Percentiles rank a stretch among this genome's conserved stretches.
phyloP scores from a whole-genome alignment of 2,329 filamentous ascomycete genomes.

The Daldinia sp. region DNA sequence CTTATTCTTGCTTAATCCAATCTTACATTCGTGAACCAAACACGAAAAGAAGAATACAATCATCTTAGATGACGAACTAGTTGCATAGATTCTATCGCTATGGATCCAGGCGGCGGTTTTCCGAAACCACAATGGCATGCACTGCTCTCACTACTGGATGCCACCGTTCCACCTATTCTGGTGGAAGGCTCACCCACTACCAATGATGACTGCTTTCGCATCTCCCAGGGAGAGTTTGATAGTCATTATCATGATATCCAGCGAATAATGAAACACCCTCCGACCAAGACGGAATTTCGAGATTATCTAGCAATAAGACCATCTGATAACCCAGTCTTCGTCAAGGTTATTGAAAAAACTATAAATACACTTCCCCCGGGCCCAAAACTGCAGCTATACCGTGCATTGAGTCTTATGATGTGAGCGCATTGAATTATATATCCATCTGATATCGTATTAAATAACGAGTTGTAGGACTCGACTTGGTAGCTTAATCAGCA shows the following conservation, averaged over 20 bases:
- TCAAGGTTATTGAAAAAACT: background rate
- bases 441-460: too few species aligned
- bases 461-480: background rate
- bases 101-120: too few species aligned
- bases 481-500: background rate
- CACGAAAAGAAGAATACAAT: too few species aligned
- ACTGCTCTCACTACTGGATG: background rate
- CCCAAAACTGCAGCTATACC: background rate
- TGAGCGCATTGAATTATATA: background rate
- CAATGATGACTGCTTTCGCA: background rate
- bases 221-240: background rate
- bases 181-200: background rate
- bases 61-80: too few species aligned
- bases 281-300: background rate
- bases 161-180: background rate
- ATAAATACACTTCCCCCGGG: background rate
- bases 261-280: background rate
- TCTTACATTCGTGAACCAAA: too few species aligned
- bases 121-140: background rate
- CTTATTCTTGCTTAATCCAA: too few species aligned
- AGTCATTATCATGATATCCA: background rate
- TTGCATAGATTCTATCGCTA: too few species aligned
- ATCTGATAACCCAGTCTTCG: background rate
- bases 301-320: background rate
- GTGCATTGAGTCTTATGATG: background rate